These are phyloP conservation scores for Globisporangium heterothallicum DNA, from an alignment of 352 stramenopile species.

Conservation along the genomic window DNA sequence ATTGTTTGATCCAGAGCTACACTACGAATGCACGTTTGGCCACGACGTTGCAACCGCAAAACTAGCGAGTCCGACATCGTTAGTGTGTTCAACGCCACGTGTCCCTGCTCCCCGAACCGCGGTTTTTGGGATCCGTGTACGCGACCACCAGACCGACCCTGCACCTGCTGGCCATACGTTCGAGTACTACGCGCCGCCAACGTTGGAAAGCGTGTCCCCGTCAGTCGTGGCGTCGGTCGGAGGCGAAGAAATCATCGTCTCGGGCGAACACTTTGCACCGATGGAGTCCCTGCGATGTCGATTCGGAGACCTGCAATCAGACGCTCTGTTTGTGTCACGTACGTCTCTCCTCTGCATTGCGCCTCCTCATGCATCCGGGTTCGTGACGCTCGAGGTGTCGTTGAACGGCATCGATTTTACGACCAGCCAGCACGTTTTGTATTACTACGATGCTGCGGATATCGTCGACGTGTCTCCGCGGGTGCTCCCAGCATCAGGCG, in stretches of 20 bases:
- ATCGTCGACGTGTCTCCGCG: conserved; percentile 20
- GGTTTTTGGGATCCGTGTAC: conserved; percentile 1
- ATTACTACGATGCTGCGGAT: conserved; percentile 29
- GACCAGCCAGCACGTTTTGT: conserved; percentile 14
- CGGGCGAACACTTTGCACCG: conserved; percentile 27
- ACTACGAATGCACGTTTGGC: conserved; percentile 27
- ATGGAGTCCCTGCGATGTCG: conserved; percentile 21
- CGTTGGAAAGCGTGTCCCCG: conserved; percentile 20
- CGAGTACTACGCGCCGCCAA: conserved; percentile 20
- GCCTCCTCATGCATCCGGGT: conserved; percentile 21
- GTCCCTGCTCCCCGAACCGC: conserved; percentile 1
- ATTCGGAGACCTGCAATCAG: conserved; percentile 24
- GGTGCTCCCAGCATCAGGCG: conserved; percentile 20
- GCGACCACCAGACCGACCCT: conserved; percentile 1
- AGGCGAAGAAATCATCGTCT: conserved; percentile 24
- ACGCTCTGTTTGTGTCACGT: conserved; percentile 20
- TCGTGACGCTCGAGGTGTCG: conserved; percentile 30
- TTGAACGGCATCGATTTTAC: conserved; percentile 51
- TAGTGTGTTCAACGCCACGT: conserved; percentile 19
- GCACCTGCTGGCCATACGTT: not conserved
- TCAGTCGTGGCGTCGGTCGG: conserved; percentile 14
- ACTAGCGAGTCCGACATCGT: conserved; percentile 13
- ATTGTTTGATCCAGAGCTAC: conserved; percentile 16
- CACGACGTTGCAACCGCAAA: conserved; percentile 1
- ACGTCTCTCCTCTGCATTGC: conserved; percentile 23